A percentile compares a stretch with the other conserved stretches of the same genome.
These are phyloP conservation scores for Fusarium irregulare DNA, from an alignment of 2,329 filamentous ascomycete genomes.

Conservation along the genomic window DNA sequence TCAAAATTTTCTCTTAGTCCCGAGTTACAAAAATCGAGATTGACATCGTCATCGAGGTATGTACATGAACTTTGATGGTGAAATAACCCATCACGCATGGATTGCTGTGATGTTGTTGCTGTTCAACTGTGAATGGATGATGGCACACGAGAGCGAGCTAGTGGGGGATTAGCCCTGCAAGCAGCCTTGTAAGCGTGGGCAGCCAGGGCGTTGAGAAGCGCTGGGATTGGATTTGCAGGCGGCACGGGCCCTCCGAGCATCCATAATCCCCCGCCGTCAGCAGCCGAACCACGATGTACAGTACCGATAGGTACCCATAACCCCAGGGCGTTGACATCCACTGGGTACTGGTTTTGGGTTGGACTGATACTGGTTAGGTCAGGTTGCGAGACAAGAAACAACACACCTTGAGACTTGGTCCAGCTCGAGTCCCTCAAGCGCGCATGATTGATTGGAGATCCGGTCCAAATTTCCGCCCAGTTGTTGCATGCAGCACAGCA, in stretches of 20 bases:
- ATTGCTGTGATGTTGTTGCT: constrained; percentile 17
- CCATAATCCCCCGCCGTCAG: constrained; percentile 13
- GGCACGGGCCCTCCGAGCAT: constrained; percentile 20
- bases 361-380: constrained; percentile 8
- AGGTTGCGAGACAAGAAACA: constrained; percentile 37
- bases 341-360: constrained; percentile 10
- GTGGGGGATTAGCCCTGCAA: constrained; percentile 33
- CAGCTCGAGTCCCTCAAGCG: constrained; percentile 18
- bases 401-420: constrained; percentile 6
- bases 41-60: constrained; percentile 8
- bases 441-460: constrained; percentile 41
- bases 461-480: constrained; percentile 32
- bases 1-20: not conserved
- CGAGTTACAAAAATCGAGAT: not conserved
- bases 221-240: constrained; percentile 30
- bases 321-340: constrained; percentile 18
- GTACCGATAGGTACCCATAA: constrained; percentile 3
- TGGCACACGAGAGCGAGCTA: constrained; percentile 13
- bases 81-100: constrained; percentile 1
- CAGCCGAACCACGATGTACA: constrained; percentile 2
- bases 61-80: constrained; percentile 1
- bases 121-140: constrained; percentile 19
- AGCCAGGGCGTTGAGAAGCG: constrained; percentile 33
- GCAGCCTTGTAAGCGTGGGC: constrained; percentile 21
- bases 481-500: constrained; percentile 2